Percentiles rank a stretch among this genome's conserved stretches.
Evolutionary conservation across 495 filamentous ascomycete genomes (phyloP).

Genomic region (Jackrogersella multiformis): DNA sequence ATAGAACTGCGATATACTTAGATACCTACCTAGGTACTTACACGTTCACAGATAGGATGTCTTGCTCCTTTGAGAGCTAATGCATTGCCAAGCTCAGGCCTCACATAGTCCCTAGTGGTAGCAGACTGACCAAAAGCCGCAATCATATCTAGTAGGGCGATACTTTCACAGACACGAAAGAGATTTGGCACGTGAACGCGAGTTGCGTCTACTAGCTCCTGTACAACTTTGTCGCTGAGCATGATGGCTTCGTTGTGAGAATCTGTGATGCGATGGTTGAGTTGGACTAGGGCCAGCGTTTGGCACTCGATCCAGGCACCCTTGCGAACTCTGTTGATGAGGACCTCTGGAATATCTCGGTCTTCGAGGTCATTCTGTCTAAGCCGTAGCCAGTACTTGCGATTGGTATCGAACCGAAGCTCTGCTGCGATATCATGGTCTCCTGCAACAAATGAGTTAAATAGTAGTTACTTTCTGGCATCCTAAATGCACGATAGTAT

Average conservation of each 20-base stretch:
- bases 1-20: background rate
- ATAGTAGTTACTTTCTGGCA: background rate
- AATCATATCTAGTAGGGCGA: slow-evolving; percentile 95
- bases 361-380: slow-evolving; percentile 69
- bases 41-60: slow-evolving; percentile 85
- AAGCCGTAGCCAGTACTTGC: slow-evolving; percentile 84
- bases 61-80: slow-evolving; percentile 82
- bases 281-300: slow-evolving; percentile 82
- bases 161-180: slow-evolving; percentile 82
- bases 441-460: slow-evolving; percentile 50
- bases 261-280: slow-evolving; percentile 77
- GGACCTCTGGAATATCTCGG: slow-evolving; percentile 68
- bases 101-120: slow-evolving; percentile 79
- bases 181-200: slow-evolving; percentile 72
- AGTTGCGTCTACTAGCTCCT: slow-evolving; percentile 72
- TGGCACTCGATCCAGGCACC: slow-evolving; percentile 83
- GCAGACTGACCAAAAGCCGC: slow-evolving; percentile 81
- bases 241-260: slow-evolving; percentile 81
- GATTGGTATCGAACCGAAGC: slow-evolving; percentile 76
- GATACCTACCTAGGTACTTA: slow-evolving; percentile 56
- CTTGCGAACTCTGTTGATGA: slow-evolving; percentile 79
- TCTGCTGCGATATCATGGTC: slow-evolving; percentile 68
- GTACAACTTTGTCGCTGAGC: slow-evolving; percentile 77
- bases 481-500: background rate
- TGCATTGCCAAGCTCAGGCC: slow-evolving; percentile 77